A percentile compares a stretch with the other conserved stretches of the same genome.
phyloP scores from a whole-genome alignment of 768 basidiomycete genomes.

The Scleroderma bovista region DNA sequence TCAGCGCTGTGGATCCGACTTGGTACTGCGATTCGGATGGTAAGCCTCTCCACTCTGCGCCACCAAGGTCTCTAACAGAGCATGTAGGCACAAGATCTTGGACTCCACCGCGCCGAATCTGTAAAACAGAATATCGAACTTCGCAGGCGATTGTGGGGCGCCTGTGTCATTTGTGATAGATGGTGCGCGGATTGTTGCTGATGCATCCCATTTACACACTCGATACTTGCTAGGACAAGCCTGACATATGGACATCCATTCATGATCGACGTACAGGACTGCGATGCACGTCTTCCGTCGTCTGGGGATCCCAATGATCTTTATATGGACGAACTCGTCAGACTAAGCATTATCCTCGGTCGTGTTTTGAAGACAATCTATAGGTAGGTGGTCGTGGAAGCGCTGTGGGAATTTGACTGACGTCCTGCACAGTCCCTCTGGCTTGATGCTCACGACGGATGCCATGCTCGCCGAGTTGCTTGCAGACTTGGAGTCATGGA shows the following conservation, averaged over 20 bases:
- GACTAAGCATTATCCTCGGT: conserved; percentile 87
- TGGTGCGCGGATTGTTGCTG: conserved; percentile 48
- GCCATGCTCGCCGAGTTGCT: conserved; percentile 64
- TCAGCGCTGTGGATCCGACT: conserved; percentile 84
- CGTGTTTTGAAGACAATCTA: conserved; percentile 92
- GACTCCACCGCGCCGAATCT: conserved; percentile 88
- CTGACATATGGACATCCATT: conserved; percentile 89
- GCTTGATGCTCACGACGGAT: conserved; percentile 80
- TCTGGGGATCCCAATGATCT: conserved; percentile 74
- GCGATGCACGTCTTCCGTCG: conserved; percentile 89
- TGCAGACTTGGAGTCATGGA: conserved; percentile 71
- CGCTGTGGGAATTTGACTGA: conserved; percentile 8
- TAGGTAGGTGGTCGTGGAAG: conserved; percentile 42
- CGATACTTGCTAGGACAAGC: conserved; percentile 54
- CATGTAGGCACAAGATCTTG: conserved; percentile 88
- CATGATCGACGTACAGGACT: conserved; percentile 96
- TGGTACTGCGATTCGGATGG: conserved; percentile 91
- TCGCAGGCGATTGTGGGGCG: conserved; percentile 87
- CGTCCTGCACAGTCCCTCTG: conserved; percentile 60
- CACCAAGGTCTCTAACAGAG: conserved; percentile 10
- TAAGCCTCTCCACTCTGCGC: conserved; percentile 32
- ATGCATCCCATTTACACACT: not conserved
- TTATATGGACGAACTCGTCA: conserved; percentile 88
- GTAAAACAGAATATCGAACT: conserved; percentile 81
- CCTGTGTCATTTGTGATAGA: conserved; percentile 91